phyloP scores from a whole-genome alignment of 2,329 filamentous ascomycete genomes.

The Xylaria hypoxylon region DNA sequence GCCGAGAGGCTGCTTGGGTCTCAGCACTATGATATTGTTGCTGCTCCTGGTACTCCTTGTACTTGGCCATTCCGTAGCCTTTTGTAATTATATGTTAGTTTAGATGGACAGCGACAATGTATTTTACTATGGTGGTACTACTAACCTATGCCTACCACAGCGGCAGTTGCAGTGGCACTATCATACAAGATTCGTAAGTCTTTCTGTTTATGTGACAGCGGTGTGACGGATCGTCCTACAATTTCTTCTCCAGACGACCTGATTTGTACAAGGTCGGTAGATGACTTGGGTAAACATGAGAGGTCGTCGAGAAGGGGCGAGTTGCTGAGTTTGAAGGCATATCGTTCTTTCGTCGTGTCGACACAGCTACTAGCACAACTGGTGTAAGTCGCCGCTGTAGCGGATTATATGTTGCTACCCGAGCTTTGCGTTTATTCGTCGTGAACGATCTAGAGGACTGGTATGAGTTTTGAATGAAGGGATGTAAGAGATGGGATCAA shows the following conservation, averaged over 20 bases:
- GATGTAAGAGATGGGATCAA: neutral
- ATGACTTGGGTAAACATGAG: constrained; percentile 48
- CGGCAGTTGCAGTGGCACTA: constrained; percentile 50
- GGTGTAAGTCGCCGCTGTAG: constrained; percentile 5
- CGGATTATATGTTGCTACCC: neutral
- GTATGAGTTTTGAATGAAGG: neutral
- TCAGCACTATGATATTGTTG: constrained; percentile 47
- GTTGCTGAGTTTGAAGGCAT: constrained; percentile 36
- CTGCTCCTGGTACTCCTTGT: constrained; percentile 45
- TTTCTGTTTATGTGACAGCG: neutral
- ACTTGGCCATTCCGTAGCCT: constrained; percentile 50
- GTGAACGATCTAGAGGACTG: neutral
- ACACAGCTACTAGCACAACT: neutral
- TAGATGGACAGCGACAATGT: constrained; percentile 12
- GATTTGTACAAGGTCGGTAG: constrained; percentile 48
- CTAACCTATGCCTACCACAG: constrained; percentile 52
- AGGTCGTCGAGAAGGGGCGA: constrained; percentile 47
- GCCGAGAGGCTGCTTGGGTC: constrained; percentile 49
- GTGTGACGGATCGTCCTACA: constrained; percentile 31
- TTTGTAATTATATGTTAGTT: neutral
- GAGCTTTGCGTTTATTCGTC: neutral
- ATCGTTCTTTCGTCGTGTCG: constrained; percentile 5
- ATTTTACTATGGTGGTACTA: constrained; percentile 5
- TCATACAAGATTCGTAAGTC: constrained; percentile 37
- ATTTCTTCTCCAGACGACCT: constrained; percentile 46